Conservation (phyloP, 176 grass and related monocot species). For the Musa acuminata region DNA sequence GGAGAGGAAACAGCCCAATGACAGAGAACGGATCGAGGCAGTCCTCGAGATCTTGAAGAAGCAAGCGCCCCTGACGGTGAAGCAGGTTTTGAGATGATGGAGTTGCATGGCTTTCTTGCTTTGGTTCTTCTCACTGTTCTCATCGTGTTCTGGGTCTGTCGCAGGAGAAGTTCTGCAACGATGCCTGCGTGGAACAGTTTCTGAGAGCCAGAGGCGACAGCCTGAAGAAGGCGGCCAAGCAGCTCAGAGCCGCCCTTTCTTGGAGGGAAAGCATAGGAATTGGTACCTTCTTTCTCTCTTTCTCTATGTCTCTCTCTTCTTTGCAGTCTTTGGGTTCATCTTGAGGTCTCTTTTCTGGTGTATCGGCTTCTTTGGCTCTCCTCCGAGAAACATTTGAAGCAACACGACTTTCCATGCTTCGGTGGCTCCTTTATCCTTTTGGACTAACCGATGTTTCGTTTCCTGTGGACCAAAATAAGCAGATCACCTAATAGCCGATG, state of each 20-base stretch:
- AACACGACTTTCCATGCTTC: conserved; percentile 6
- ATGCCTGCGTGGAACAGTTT: conserved; percentile 70
- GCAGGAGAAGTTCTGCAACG: conserved; percentile 93
- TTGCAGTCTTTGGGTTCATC: not conserved
- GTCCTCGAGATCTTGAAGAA: conserved; percentile 71
- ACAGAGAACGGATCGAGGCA: conserved; percentile 65
- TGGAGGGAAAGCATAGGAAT: conserved; percentile 83
- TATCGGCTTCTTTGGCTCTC: not conserved
- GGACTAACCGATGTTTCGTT: not conserved
- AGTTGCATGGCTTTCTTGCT: not conserved
- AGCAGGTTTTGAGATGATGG: conserved; percentile 41
- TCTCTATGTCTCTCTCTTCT: not conserved
- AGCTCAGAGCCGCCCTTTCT: conserved; percentile 66
- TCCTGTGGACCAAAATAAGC: not conserved
- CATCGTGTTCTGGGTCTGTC: not conserved
- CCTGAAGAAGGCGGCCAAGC: conserved; percentile 92
- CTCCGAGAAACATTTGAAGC: not conserved
- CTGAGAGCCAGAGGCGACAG: conserved; percentile 53
- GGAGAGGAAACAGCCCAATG: conserved; percentile 62
- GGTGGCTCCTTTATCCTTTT: not conserved
- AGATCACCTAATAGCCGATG: conserved; percentile 94
- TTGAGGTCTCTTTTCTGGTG: not conserved
- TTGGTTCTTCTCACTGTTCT: not conserved
- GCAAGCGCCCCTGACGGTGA: conserved; percentile 68
- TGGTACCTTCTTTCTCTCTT: conserved; percentile 35